These are phyloP conservation scores for Rutidosis leptorrhynchoides DNA, from an alignment of 129 eudicot genomes.

Conservation along the genomic window DNA sequence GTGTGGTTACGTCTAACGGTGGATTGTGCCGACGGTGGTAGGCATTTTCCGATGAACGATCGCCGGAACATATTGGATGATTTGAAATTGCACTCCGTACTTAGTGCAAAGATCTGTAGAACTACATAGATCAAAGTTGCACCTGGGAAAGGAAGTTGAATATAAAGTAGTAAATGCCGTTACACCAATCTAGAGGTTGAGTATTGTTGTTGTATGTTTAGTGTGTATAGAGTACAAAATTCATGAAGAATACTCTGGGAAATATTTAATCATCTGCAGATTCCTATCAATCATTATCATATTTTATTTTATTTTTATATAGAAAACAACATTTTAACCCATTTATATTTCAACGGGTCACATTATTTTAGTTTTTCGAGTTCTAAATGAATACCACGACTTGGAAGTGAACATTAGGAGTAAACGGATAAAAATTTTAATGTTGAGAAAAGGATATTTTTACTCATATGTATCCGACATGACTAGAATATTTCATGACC, in stretches of 20 bases:
- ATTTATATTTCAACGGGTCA: not conserved
- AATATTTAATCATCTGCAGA: not conserved
- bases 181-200: too few species aligned
- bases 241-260: too few species aligned
- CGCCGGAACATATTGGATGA: conserved; percentile 40
- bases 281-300: not conserved
- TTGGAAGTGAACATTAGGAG: too few species aligned
- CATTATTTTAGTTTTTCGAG: not conserved
- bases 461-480: too few species aligned
- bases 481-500: too few species aligned
- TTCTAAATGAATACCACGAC: not conserved
- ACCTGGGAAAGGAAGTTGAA: conserved; percentile 97
- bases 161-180: conserved; percentile 86
- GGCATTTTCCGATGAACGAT: conserved; percentile 20
- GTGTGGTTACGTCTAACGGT: conserved; percentile 16
- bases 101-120: too few species aligned
- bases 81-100: too few species aligned
- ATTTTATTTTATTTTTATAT: not conserved
- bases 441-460: too few species aligned
- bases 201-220: too few species aligned
- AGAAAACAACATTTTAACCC: not conserved
- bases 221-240: too few species aligned
- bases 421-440: too few species aligned
- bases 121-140: too few species aligned
- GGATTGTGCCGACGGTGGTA: conserved; percentile 14